Evolutionary conservation across 768 basidiomycete species (phyloP), one percentile per base, ranked within the genome.

Genomic region (Cystofilobasidium bisporidii): DNA sequence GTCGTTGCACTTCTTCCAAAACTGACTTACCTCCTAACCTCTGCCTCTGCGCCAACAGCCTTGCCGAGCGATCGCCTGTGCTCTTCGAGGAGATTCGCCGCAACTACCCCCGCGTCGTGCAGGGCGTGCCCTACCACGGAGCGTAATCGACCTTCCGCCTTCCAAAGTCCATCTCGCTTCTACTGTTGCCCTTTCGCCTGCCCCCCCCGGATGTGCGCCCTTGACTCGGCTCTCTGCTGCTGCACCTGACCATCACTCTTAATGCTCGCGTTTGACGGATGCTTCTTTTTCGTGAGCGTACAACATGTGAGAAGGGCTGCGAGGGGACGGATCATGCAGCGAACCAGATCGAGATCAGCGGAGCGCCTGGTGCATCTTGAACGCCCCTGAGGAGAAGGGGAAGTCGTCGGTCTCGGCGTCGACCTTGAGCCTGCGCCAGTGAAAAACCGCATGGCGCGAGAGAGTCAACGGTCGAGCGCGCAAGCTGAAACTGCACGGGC

Each of bases 11-110:
- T 11, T 48, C n/a, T 64, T n/a, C n/a, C n/a, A n/a, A n/a, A n/a
- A n/a, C n/a, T n/a, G n/a, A n/a, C n/a, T n/a, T 11, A 36, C 38
- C 32, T 4, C 11, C 14, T 32, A 12, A 18, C 36, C 32, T 41
- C 20, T 33, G 6, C 33, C 33, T 60, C 11, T 6, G 1, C 24
- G 32, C 57, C 12, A 73, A 73, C 64, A 83, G 90, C 24, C 79
- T 91, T 56, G 85, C 85, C 8, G 79, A 83, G 53, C 82, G 90
- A 59, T 85, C 87, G 22, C 89, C 88, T 22, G 83, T 81, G 41
- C 78, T 90, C 55, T 89, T 88, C 72, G 79, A 75, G 69, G 73
- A 75, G 77, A 87, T 89, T 72, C 83, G 84, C 6, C 75, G 79
- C 58, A 81, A 80, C 40, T 90, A 89, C 74, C 87, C 87, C 15